phyloP scores from a whole-genome alignment of 2,329 filamentous ascomycete species.

The Gliomastix tumulicola region DNA sequence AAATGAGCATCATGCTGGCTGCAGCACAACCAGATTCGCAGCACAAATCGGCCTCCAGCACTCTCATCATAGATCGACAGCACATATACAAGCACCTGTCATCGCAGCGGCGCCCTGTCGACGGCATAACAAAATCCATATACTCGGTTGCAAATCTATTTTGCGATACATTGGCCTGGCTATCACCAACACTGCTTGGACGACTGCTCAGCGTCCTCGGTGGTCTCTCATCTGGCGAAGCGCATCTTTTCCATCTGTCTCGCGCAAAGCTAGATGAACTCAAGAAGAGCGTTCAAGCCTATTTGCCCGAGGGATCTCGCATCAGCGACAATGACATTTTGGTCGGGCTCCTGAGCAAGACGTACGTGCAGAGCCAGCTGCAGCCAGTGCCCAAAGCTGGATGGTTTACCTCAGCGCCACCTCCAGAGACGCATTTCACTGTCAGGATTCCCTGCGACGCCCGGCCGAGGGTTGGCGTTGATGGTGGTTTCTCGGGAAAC shows the following conservation, averaged over 20 bases:
- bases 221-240: not conserved
- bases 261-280: not conserved
- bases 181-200: not conserved
- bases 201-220: not conserved
- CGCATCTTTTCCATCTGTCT: not conserved
- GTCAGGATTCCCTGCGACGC: not conserved
- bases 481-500: not conserved
- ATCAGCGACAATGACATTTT: not conserved
- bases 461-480: not conserved
- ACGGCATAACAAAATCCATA: not conserved
- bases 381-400: not conserved
- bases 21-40: not conserved
- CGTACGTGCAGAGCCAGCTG: not conserved
- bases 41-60: too few species aligned
- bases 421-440: not conserved
- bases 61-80: not conserved
- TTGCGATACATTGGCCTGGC: not conserved
- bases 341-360: not conserved
- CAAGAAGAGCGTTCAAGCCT: not conserved
- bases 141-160: not conserved
- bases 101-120: not conserved
- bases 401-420: not conserved
- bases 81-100: not conserved
- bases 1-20: not conserved
- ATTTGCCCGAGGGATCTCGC: not conserved